These are phyloP conservation scores for Aspergillus aculeatinus DNA, from an alignment of 2,329 filamentous ascomycete species.

Conservation along the genomic window DNA sequence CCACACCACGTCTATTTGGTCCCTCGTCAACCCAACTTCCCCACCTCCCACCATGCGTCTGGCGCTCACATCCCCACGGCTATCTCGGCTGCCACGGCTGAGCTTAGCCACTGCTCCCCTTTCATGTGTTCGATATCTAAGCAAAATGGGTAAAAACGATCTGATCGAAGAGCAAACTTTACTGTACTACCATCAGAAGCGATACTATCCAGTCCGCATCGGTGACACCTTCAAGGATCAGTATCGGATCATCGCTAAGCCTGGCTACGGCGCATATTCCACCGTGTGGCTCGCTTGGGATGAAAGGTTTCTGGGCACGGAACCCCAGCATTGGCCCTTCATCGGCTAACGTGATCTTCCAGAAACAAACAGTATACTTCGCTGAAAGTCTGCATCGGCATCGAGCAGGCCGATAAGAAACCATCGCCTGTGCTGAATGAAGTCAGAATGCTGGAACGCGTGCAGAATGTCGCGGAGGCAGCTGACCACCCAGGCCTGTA, in stretches of 20 bases:
- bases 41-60: too few species aligned
- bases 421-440: conserved; percentile 22
- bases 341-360: not conserved
- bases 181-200: conserved; percentile 19
- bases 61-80: too few species aligned
- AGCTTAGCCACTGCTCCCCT: too few species aligned
- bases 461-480: conserved; percentile 14
- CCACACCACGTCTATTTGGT: too few species aligned
- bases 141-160: too few species aligned
- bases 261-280: conserved; percentile 27
- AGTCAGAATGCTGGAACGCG: conserved; percentile 20
- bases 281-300: conserved; percentile 28
- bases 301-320: not conserved
- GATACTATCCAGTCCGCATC: conserved; percentile 25
- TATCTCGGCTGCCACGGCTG: too few species aligned
- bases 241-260: conserved; percentile 25
- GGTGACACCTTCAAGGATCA: conserved; percentile 21
- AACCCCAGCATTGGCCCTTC: too few species aligned
- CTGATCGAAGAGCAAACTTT: conserved; percentile 10
- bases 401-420: conserved; percentile 9
- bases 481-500: conserved; percentile 17
- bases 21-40: too few species aligned
- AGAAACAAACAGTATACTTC: conserved; percentile 19
- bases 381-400: conserved; percentile 23
- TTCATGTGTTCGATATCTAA: too few species aligned